Base-by-base conservation (phyloP, 768 basidiomycete species). In the Pholiota conissans region DNA sequence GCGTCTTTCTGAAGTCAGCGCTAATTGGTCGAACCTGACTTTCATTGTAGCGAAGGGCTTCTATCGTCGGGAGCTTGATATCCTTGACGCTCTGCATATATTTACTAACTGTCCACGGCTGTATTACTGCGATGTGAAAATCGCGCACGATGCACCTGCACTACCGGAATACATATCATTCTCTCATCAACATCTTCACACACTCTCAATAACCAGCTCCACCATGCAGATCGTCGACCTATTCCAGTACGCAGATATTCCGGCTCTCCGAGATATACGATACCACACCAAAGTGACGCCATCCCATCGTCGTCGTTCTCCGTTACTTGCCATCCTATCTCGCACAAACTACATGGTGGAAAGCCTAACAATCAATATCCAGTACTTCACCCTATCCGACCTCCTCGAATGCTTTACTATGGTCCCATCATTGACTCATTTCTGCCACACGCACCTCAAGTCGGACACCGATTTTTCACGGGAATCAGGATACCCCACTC, bases 301-400 rank as follows among this genome's bases (percentile, higher is more conserved):
- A 16, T n/a, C 60, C 7, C 18, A 22, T 5, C n/a, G 22, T n/a
- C 57, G 58, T 0, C 58, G 57, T 11, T 59, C 58, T 0, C 49
- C 60, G 0, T 29, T 64, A 16, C 27, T 64, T 20, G 45, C 52
- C 7, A 58, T 64, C 20, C 57, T 64, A 2, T 54, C 52, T 1
- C 49, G 60, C 3, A 59, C 57, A 2, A 50, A 52, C 45, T 39
- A 24, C 22, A 39, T 20, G 1, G 48, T 64, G 0, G 52, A 58
- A 35, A 45, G 27, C 2, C 50, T 64, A 1, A 60, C 56, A 2
- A 60, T 57, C 8, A 56, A 60, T 28, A 37, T 62, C 3, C 56
- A 56, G 30, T 55, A 59, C 35, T 60, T 62, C 47, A 60, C 39
- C 30, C 32, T 52, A 13, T 26, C 58, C 8, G 53, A 64, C 32